phyloP scores from a whole-genome alignment of 2,329 filamentous ascomycete species.

The Aspergillus glaucus region DNA sequence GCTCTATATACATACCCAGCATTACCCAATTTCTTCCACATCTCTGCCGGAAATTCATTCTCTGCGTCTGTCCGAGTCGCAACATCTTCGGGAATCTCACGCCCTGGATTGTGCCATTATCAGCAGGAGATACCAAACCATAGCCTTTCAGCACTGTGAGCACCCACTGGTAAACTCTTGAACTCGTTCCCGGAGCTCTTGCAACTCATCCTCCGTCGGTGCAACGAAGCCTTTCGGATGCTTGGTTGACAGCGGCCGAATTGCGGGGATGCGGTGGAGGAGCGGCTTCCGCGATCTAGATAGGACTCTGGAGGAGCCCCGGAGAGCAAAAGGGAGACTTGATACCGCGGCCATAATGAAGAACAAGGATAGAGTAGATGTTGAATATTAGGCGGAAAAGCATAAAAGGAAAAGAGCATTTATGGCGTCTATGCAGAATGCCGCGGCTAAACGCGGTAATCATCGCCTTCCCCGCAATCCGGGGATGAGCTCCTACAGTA shows the following conservation, averaged over 20 bases:
- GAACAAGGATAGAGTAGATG: background rate
- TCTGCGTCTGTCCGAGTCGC: constrained; percentile 74
- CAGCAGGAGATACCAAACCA: background rate
- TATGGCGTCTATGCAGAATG: background rate
- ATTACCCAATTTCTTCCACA: constrained; percentile 91
- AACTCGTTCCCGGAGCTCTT: constrained; percentile 75
- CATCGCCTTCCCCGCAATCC: constrained; percentile 23
- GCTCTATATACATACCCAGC: constrained; percentile 51
- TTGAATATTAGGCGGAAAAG: background rate
- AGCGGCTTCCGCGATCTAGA: constrained; percentile 19
- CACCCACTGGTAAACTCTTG: constrained; percentile 69
- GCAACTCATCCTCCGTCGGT: constrained; percentile 65
- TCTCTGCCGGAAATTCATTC: constrained; percentile 81
- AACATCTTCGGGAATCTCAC: constrained; percentile 78
- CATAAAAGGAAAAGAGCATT: constrained; percentile 3
- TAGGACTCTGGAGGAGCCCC: constrained; percentile 25
- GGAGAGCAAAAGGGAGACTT: constrained; percentile 27
- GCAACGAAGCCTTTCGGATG: constrained; percentile 59
- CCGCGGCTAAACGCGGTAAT: constrained; percentile 43
- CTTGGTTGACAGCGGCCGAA: constrained; percentile 56
- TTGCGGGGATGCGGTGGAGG: constrained; percentile 23
- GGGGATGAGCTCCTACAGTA: constrained; percentile 6
- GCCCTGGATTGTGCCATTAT: constrained; percentile 41
- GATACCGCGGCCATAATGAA: constrained; percentile 26
- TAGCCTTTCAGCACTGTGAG: background rate